A percentile compares a stretch with the other conserved stretches of the same genome.
phyloP scores from a whole-genome alignment of 441 rosid genomes.

The Melastoma candidum region DNA sequence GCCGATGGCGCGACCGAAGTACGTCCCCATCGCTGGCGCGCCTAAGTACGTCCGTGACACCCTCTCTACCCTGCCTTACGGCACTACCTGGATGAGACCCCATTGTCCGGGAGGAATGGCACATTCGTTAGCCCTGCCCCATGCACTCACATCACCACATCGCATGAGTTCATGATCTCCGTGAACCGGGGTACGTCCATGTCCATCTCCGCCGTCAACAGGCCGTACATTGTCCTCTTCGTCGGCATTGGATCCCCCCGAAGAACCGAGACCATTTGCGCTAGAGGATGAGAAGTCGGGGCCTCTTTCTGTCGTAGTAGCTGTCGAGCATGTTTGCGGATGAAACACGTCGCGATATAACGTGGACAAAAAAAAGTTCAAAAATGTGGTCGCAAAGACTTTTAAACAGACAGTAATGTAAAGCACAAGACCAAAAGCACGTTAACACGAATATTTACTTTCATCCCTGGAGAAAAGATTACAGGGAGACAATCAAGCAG shows the following conservation, averaged over 20 bases:
- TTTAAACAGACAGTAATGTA: too few relatives aligned
- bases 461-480: too few relatives aligned
- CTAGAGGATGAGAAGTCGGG: constrained; percentile 22
- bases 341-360: too few relatives aligned
- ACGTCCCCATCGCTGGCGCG: constrained; percentile 47
- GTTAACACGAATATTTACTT: too few relatives aligned
- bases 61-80: constrained; percentile 63
- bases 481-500: too few relatives aligned
- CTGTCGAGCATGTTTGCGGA: not conserved
- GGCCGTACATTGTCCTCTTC: constrained; percentile 13
- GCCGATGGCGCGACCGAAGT: too few relatives aligned
- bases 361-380: too few relatives aligned
- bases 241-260: constrained; percentile 10
- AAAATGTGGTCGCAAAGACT: too few relatives aligned
- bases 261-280: constrained; percentile 19
- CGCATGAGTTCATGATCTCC: constrained; percentile 49
- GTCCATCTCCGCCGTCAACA: constrained; percentile 17
- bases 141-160: constrained; percentile 68
- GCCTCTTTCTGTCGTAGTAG: not conserved
- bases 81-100: constrained; percentile 59
- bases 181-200: constrained; percentile 28
- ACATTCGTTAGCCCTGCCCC: constrained; percentile 91
- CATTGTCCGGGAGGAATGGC: constrained; percentile 67
- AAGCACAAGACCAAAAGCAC: too few relatives aligned
- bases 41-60: constrained; percentile 34